These are phyloP conservation scores for Brassica balearica DNA, from an alignment of 441 rosid species.

Conservation along the genomic window DNA sequence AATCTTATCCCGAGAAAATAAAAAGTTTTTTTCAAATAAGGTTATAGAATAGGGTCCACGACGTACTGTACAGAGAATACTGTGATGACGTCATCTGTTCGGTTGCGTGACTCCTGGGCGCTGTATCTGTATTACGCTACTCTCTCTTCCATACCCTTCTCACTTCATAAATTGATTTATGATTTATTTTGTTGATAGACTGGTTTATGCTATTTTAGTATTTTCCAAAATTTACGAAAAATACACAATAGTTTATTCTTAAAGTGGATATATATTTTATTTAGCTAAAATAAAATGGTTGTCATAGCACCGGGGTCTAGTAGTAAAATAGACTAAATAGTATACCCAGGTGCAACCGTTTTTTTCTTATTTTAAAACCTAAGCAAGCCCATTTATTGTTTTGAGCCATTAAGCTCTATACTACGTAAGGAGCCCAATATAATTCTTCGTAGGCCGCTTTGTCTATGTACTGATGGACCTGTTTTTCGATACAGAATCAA, in stretches of 20 bases:
- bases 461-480: not conserved
- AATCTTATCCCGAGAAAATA: not conserved
- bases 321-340: conserved; percentile 67
- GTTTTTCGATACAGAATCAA: not conserved
- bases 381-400: not conserved
- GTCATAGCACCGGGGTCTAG: conserved; percentile 79
- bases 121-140: conserved; percentile 29
- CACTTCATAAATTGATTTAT: conserved; percentile 2
- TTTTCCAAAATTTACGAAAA: not conserved
- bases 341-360: conserved; percentile 67
- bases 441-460: not conserved
- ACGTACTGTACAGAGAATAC: conserved; percentile 36
- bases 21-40: not conserved
- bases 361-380: not conserved
- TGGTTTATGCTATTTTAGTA: not conserved
- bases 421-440: conserved; percentile 13
- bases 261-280: not conserved
- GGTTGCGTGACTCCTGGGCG: conserved; percentile 63
- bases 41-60: conserved; percentile 15
- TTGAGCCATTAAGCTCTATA: not conserved
- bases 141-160: conserved; percentile 19
- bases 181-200: not conserved
- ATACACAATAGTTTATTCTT: not conserved
- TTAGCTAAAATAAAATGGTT: not conserved
- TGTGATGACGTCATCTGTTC: conserved; percentile 45